phyloP scores from a whole-genome alignment of 2,329 filamentous ascomycete species.

The Diplocarpon mali region DNA sequence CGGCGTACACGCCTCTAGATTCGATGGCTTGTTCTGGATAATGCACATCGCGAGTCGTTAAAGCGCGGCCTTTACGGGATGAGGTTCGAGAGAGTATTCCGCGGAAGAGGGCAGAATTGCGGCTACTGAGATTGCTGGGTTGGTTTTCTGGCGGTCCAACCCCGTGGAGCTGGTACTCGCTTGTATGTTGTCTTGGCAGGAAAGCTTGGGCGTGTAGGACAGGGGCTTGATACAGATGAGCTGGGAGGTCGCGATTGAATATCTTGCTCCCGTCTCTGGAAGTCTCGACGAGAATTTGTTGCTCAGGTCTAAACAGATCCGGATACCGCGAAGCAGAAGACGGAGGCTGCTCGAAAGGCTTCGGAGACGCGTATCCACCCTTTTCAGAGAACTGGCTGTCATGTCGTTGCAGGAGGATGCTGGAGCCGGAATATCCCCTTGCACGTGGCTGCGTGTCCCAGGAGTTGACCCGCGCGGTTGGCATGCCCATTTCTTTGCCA shows the following conservation, averaged over 20 bases:
- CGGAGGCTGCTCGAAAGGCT: slow-evolving; percentile 34
- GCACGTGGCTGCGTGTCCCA: slow-evolving; percentile 9
- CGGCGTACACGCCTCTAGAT: slow-evolving; percentile 29
- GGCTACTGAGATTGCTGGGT: slow-evolving; percentile 17
- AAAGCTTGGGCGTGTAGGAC: slow-evolving; percentile 26
- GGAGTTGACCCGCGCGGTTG: slow-evolving; percentile 10
- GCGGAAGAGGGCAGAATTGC: slow-evolving; percentile 37
- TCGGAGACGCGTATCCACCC: slow-evolving; percentile 5
- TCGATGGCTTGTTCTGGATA: slow-evolving; percentile 10
- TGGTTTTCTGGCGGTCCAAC: slow-evolving; percentile 30
- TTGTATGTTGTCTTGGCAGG: slow-evolving; percentile 31
- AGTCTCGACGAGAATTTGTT: slow-evolving; percentile 13
- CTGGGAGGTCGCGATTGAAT: slow-evolving; percentile 14
- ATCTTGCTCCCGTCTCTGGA: slow-evolving; percentile 7
- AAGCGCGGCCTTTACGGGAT: slow-evolving; percentile 20
- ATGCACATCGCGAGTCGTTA: slow-evolving; percentile 8
- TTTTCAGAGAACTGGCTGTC: slow-evolving; percentile 1
- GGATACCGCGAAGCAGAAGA: slow-evolving; percentile 41
- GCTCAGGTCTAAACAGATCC: slow-evolving; percentile 32
- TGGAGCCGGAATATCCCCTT: neutral
- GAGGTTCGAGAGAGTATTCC: slow-evolving; percentile 30
- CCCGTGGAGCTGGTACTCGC: slow-evolving; percentile 31
- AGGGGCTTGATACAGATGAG: slow-evolving; percentile 22
- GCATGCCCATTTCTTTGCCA: slow-evolving; percentile 7
- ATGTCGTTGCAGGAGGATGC: slow-evolving; percentile 3